Conservation (phyloP, 495 filamentous ascomycete species). For the Xylaria curta region DNA sequence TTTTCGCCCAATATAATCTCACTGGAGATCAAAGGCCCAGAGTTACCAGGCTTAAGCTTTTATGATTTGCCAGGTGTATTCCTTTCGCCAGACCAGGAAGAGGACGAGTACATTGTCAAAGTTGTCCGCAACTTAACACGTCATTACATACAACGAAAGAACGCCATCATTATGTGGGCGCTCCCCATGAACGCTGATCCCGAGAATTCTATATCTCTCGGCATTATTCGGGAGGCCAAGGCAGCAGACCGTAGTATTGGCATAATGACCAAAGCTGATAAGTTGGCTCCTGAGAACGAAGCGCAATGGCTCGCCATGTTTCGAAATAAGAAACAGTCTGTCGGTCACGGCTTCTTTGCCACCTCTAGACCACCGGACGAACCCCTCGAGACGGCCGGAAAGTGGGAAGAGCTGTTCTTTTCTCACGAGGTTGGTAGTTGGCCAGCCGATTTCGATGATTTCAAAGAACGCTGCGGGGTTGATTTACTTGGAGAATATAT, state of each 20-base stretch:
- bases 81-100: conserved; percentile 62
- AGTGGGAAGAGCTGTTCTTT: conserved; percentile 68
- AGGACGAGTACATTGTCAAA: conserved; percentile 68
- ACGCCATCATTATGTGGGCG: conserved; percentile 76
- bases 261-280: conserved; percentile 82
- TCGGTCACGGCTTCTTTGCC: conserved; percentile 71
- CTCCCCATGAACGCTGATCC: conserved; percentile 77
- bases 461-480: conserved; percentile 64
- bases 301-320: conserved; percentile 66
- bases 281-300: conserved; percentile 57
- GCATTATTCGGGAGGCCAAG: conserved; percentile 62
- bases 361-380: conserved; percentile 54
- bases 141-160: conserved; percentile 67
- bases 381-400: conserved; percentile 59
- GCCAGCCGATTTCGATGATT: conserved; percentile 51
- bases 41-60: conserved; percentile 73
- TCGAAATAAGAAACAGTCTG: conserved; percentile 55
- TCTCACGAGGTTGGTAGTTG: conserved; percentile 47
- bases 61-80: conserved; percentile 85
- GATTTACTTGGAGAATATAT: conserved; percentile 45
- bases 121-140: conserved; percentile 72
- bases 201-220: conserved; percentile 71
- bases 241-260: conserved; percentile 71
- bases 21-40: conserved; percentile 72
- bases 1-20: conserved; percentile 82